Percentiles rank a stretch among this genome's conserved stretches.
These are phyloP conservation scores for Penicillium brevicompactum DNA, from an alignment of 2,329 filamentous ascomycete species.

Conservation along the genomic window DNA sequence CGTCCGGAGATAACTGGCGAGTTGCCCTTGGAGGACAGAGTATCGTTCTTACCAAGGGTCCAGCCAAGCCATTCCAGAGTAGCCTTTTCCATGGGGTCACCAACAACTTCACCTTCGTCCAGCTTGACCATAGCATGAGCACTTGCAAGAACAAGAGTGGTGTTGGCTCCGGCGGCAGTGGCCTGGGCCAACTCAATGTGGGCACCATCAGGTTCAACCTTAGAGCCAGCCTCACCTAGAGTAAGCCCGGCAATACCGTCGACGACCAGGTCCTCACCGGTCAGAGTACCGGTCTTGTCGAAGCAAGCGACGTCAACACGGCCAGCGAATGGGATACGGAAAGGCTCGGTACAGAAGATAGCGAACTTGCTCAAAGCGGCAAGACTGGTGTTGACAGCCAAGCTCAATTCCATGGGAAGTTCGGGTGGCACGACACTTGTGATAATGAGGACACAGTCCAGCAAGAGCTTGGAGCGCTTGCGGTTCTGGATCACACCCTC, in stretches of 20 bases:
- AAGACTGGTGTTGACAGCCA: conserved; percentile 96
- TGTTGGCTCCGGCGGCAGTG: conserved; percentile 71
- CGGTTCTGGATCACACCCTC: conserved; percentile 93
- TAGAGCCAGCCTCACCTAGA: conserved; percentile 67
- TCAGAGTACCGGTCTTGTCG: conserved; percentile 96
- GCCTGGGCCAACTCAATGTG: conserved; percentile 78
- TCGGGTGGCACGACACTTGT: conserved; percentile 98
- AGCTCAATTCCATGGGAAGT: conserved; percentile 93
- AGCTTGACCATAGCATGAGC: conserved; percentile 95
- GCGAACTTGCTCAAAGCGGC: conserved; percentile 92
- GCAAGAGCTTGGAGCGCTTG: conserved; percentile 93
- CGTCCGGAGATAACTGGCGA: conserved; percentile 46
- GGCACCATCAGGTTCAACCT: conserved; percentile 75
- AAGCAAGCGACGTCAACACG: conserved; percentile 97
- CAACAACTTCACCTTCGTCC: conserved; percentile 95
- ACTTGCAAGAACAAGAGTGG: conserved; percentile 88
- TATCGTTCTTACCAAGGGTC: conserved; percentile 88
- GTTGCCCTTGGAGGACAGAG: conserved; percentile 66
- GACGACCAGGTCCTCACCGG: conserved; percentile 93
- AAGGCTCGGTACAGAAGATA: conserved; percentile 98
- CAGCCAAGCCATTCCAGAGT: conserved; percentile 87
- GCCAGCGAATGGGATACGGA: conserved; percentile 94
- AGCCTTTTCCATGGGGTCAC: conserved; percentile 98
- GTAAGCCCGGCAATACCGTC: conserved; percentile 92
- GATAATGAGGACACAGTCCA: conserved; percentile 96